A percentile compares a stretch with the other conserved stretches of the same genome.
Conservation (phyloP, 2,329 filamentous ascomycete genomes). For the Trichoderma sp. region DNA sequence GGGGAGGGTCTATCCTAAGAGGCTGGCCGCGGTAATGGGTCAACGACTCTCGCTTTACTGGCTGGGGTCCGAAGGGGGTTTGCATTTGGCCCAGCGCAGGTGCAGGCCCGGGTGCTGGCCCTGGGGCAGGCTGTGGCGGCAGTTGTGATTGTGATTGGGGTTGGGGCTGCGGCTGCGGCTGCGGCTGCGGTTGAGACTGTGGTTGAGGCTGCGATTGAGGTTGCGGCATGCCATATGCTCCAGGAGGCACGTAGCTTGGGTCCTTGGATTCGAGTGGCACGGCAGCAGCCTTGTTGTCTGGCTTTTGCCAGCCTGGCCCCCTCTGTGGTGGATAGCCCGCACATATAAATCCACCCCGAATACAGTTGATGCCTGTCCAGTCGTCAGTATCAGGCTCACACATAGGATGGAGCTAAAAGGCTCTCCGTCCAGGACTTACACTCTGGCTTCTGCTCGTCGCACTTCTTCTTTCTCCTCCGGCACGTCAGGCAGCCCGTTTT, state of each 20-base stretch:
- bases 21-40: constrained; percentile 63
- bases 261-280: constrained; percentile 86
- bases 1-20: constrained; percentile 64
- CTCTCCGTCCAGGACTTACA: constrained; percentile 60
- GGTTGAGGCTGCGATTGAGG: constrained; percentile 14
- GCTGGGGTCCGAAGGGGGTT: constrained; percentile 38
- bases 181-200: background rate
- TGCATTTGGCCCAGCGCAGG: background rate
- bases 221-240: constrained; percentile 64
- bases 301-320: constrained; percentile 72
- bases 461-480: constrained; percentile 93
- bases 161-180: background rate
- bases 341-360: constrained; percentile 86
- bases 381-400: constrained; percentile 23
- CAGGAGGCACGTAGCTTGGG: constrained; percentile 60
- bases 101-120: background rate
- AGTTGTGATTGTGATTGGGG: constrained; percentile 30
- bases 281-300: constrained; percentile 66
- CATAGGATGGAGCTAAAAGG: background rate
- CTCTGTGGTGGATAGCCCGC: constrained; percentile 85
- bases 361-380: constrained; percentile 76
- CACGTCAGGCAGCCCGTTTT: constrained; percentile 97
- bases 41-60: constrained; percentile 57
- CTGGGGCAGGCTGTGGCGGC: constrained; percentile 9
- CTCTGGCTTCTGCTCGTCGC: constrained; percentile 88